Evolutionary conservation across 2,329 filamentous ascomycete species (phyloP).

Genomic region (Monilinia fructigena): DNA sequence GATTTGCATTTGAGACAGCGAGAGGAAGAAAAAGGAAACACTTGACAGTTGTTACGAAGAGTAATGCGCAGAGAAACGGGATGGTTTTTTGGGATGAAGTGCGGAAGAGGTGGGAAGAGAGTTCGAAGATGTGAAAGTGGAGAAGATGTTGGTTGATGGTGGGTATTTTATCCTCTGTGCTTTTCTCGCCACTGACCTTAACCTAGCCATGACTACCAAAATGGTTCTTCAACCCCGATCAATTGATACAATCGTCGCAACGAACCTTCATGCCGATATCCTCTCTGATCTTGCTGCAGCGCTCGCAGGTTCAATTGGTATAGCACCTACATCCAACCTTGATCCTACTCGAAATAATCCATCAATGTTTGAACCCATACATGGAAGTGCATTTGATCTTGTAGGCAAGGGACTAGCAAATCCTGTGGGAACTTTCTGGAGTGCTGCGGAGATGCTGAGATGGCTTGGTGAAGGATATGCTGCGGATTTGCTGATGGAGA

Average conservation of each 20-base stretch:
- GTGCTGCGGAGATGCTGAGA: slow-evolving; percentile 55
- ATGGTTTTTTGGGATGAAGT: slow-evolving; percentile 69
- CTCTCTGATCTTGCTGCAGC: slow-evolving; percentile 70
- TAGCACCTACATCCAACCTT: slow-evolving; percentile 67
- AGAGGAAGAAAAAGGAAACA: slow-evolving; percentile 52
- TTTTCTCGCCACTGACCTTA: not conserved
- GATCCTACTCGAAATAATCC: slow-evolving; percentile 57
- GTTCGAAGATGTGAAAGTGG: slow-evolving; percentile 55
- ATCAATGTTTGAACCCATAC: slow-evolving; percentile 62
- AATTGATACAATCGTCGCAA: slow-evolving; percentile 62
- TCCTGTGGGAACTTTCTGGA: slow-evolving; percentile 58
- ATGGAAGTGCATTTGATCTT: slow-evolving; percentile 59
- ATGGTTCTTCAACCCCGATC: slow-evolving; percentile 60
- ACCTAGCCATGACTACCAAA: slow-evolving; percentile 41
- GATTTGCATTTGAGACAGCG: slow-evolving; percentile 62
- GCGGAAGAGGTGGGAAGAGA: slow-evolving; percentile 62
- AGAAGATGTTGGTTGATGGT: slow-evolving; percentile 46
- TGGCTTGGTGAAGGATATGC: slow-evolving; percentile 57
- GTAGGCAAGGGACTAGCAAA: slow-evolving; percentile 57
- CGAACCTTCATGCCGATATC: slow-evolving; percentile 64
- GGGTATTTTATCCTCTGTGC: not conserved
- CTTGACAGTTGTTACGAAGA: slow-evolving; percentile 64
- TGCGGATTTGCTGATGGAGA: slow-evolving; percentile 49
- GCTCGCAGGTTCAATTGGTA: slow-evolving; percentile 68
- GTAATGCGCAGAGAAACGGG: slow-evolving; percentile 63